Base-by-base conservation (phyloP, 1,284 basidiomycete genomes). In the Wallemia mellicola region DNA sequence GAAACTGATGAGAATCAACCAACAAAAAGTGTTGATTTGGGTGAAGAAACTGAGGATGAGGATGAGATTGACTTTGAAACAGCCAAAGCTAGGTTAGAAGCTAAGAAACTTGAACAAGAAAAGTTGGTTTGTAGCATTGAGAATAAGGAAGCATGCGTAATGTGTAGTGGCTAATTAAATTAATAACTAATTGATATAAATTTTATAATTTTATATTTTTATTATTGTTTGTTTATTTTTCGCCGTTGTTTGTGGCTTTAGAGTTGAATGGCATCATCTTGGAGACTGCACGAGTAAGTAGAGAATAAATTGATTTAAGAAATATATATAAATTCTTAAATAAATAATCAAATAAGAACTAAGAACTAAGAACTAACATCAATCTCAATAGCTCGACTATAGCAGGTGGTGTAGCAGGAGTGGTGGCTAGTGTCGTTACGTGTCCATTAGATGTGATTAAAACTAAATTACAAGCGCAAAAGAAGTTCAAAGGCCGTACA, bases 391-490 rank as follows among this genome's bases (percentile, higher is more conserved):
- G 57, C 69, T 70, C 62, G 25, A 72, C 74, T 69, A 64, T 72
- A 2, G 71, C 75, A 1, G 76, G 76, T 22, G 76, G 75, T 0
- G 75, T 73, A 1, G 76, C 76, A 60, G 92, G 92, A 62, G 76
- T 98, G 62, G 83, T 91, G 64, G 83, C 86, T 60, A 87, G 84
- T 69, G 77, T 98, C 63, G 85, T 89, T 61, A 98, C 92, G 9
- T 98, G 94, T 70, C 92, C 92, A 5, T 76, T 98, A 61, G 92
- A 98, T 70, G 92, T 98, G 56, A 77, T 98, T 71, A 98, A 98
- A 75, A 98, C 92, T 0, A 86, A 86, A 64, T 72, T 98, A 55
- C 92, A 98, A 73, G 92, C 94, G 22, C 87, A 94, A 70, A 76
- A 78, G 61, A 74, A 75, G 25, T 71, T 79, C 27, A 75, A 74